Percentiles rank a stretch among this genome's conserved stretches.
phyloP scores from a whole-genome alignment of 495 filamentous ascomycete genomes.

The Hapsidospora chrysogenum region DNA sequence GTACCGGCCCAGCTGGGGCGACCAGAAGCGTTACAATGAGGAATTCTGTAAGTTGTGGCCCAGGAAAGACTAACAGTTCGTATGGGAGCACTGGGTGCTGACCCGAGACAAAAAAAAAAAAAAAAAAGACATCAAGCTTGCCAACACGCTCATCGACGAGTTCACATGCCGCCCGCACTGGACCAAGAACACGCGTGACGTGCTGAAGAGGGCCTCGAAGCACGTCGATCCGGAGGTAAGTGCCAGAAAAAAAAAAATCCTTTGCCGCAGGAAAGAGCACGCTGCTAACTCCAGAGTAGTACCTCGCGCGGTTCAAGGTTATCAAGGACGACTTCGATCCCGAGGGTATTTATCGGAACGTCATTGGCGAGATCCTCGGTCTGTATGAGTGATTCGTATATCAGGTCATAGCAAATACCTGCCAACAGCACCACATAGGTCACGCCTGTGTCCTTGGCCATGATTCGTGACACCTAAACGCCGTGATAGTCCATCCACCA shows the following conservation, averaged over 20 bases:
- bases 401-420: no score
- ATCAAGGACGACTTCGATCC: conserved; percentile 27
- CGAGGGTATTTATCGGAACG: conserved; percentile 25
- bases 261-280: no score
- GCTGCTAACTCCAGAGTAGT: conserved; percentile 7
- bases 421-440: no score
- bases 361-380: conserved; percentile 28
- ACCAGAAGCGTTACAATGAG: conserved; percentile 30
- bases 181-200: conserved; percentile 34
- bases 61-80: no score
- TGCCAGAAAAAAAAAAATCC: no score
- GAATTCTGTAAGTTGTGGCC: conserved; percentile 22
- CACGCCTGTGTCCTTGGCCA: no score
- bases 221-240: conserved; percentile 23
- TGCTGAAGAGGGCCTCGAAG: conserved; percentile 23
- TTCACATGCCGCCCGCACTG: conserved; percentile 32
- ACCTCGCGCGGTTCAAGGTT: conserved; percentile 26
- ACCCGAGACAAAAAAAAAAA: no score
- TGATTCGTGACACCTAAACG: no score
- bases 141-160: conserved; percentile 28
- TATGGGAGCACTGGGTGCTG: no score
- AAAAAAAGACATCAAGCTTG: conserved; percentile 26
- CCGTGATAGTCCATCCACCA: no score
- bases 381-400: conserved; percentile 18
- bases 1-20: conserved; percentile 22